Evolutionary conservation across 495 filamentous ascomycete genomes (phyloP), one percentile per base, ranked within the genome.

Genomic region (Beverwykella pulmonaria): DNA sequence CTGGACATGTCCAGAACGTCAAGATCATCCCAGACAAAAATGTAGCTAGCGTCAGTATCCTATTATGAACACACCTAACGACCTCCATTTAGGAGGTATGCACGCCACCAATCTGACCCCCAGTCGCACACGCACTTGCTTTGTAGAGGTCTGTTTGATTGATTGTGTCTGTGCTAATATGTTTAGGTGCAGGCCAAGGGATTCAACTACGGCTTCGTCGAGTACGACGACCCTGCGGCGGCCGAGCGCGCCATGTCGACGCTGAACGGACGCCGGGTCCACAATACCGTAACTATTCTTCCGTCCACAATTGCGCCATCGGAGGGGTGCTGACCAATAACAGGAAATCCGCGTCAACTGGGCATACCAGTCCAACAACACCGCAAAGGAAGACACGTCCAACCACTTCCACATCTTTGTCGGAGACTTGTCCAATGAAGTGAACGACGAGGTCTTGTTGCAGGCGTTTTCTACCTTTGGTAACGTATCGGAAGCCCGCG

Each of bases 11-110:
- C 65, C 87, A 97, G 77, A 98, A 90, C 71, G 94, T 99, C 65
- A 99, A 99, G 83, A 96, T 99, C 71, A 99, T 99, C 75, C 94
- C 94, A 36, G 94, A 99, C 81, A 97, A 97, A 86, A 96, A 93
- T 79, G 91, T 95, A 78, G 85, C 92, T 71, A 47, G 26, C 39
- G 39, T 44, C 39, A 44, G 39, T 44, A 44, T 44, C 39, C 39
- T 12, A 2, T 44, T 15, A 7, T 44, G 39, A 44, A 44, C 39
- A 44, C 39, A 44, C 39, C 39, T 44, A 44, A 44, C 39, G 17
- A 44, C 39, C 39, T 44, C 39, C 39, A 10, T 44, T 44, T 44
- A 44, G 39, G 39, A 44, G 39, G 39, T 44, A 54, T 54, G 29
- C 29, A 26, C 26, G 1, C 10, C 23, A 29, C 29, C 15, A 62